Evolutionary conservation across 2,329 filamentous ascomycete genomes (phyloP).

Genomic region (Triangularia setosa): DNA sequence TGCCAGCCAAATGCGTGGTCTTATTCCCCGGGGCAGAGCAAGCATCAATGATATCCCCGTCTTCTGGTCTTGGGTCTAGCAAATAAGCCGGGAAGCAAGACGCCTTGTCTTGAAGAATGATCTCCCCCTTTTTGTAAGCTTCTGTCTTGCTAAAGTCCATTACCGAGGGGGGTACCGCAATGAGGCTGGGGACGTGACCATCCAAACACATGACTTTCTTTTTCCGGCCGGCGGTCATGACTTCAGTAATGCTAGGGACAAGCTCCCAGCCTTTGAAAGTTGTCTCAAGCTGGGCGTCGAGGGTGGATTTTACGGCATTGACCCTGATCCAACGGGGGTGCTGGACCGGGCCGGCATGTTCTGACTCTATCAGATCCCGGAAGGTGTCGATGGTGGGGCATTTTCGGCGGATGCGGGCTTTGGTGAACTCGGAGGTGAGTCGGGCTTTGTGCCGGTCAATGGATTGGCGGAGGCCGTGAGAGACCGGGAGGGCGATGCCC

Average conservation of each 20-base stretch:
- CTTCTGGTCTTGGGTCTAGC: constrained; percentile 61
- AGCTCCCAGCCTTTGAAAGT: constrained; percentile 66
- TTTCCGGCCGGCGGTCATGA: constrained; percentile 39
- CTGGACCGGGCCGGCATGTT: constrained; percentile 40
- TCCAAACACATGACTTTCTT: constrained; percentile 65
- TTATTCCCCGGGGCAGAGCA: constrained; percentile 97
- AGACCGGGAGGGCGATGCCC: constrained; percentile 75
- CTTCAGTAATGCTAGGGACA: constrained; percentile 52
- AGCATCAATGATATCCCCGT: constrained; percentile 82
- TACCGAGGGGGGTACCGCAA: constrained; percentile 69
- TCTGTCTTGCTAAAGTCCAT: constrained; percentile 60
- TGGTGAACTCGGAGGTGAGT: constrained; percentile 76
- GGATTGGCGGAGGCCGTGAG: constrained; percentile 71
- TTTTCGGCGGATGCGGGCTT: constrained; percentile 68
- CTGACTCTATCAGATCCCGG: constrained; percentile 50
- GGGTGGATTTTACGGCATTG: constrained; percentile 69
- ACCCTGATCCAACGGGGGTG: constrained; percentile 92
- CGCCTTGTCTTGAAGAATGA: constrained; percentile 94
- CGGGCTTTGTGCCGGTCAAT: constrained; percentile 79
- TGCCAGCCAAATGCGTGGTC: constrained; percentile 85
- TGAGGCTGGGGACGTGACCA: constrained; percentile 72
- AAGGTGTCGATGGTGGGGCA: constrained; percentile 66
- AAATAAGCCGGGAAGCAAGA: constrained; percentile 95
- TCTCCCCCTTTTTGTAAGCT: constrained; percentile 70
- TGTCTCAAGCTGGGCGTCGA: constrained; percentile 67